These are phyloP conservation scores for Oenanthe sinensis DNA, from an alignment of 129 eudicot species.

Conservation along the genomic window DNA sequence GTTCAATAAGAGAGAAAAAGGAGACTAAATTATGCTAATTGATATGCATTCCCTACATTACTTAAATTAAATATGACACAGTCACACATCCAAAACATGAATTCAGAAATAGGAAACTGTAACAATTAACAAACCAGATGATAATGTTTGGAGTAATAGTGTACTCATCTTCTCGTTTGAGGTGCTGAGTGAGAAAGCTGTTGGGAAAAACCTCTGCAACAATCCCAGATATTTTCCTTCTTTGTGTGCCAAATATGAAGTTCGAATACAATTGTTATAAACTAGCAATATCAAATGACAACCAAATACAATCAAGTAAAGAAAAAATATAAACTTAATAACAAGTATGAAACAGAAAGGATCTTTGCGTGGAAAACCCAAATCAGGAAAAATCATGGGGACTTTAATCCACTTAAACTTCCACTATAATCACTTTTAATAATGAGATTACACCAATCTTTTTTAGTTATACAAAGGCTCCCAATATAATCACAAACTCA, in stretches of 20 bases:
- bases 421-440: background rate
- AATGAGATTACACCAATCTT: background rate
- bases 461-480: background rate
- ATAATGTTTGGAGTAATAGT: no score
- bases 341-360: background rate
- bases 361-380: background rate
- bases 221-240: background rate
- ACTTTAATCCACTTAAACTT: background rate
- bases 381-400: background rate
- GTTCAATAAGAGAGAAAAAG: no score
- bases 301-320: background rate
- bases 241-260: background rate
- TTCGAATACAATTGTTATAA: no score
- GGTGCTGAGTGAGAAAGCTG: no score
- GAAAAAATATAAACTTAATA: no score
- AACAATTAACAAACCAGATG: no score
- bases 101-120: no score
- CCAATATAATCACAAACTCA: background rate
- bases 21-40: no score
- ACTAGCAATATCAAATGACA: background rate
- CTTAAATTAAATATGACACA: no score
- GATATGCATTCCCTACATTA: no score
- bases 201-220: background rate
- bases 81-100: no score
- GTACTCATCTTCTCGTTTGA: background rate